A percentile compares a stretch with the other conserved stretches of the same genome.
Conservation (phyloP, 1,139 yeast species). For the Lodderomyces jiufengensis region DNA sequence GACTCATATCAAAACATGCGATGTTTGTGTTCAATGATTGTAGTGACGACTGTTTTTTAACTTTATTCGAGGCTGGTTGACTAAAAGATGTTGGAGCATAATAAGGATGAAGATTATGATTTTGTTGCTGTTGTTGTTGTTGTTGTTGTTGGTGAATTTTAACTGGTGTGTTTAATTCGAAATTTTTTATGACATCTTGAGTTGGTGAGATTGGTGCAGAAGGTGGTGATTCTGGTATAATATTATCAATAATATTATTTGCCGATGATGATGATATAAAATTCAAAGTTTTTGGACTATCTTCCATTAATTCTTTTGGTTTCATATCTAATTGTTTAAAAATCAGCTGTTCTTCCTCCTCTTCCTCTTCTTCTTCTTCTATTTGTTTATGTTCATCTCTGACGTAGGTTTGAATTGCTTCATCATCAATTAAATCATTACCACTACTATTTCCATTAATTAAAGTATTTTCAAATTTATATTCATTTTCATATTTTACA, state of each 20-base stretch:
- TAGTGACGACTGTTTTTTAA: constrained; percentile 20
- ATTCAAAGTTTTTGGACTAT: constrained; percentile 1
- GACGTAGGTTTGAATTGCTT: too few species aligned
- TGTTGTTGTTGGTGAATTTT: constrained; percentile 5
- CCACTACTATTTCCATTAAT: too few species aligned
- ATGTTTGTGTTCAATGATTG: constrained; percentile 28
- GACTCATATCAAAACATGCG: constrained; percentile 28
- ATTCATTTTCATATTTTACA: constrained; percentile 32
- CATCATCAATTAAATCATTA: too few species aligned
- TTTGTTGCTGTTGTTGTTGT: neutral
- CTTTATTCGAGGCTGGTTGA: constrained; percentile 9
- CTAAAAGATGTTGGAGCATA: neutral
- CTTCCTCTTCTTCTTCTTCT: too few species aligned
- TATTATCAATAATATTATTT: constrained; percentile 8
- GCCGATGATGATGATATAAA: neutral
- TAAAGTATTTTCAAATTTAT: too few species aligned
- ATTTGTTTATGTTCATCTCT: too few species aligned
- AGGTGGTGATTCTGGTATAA: constrained; percentile 46
- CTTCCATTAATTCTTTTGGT: constrained; percentile 2
- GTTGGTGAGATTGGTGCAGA: constrained; percentile 44
- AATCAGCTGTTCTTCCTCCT: neutral
- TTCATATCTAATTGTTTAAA: constrained; percentile 1
- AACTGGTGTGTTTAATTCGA: constrained; percentile 9
- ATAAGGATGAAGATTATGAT: neutral
- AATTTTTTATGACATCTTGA: constrained; percentile 13